Evolutionary conservation across 148 eudicot genomes (phyloP), one percentile per base, ranked within the genome.

Genomic region (Fagopyrum tataricum): DNA sequence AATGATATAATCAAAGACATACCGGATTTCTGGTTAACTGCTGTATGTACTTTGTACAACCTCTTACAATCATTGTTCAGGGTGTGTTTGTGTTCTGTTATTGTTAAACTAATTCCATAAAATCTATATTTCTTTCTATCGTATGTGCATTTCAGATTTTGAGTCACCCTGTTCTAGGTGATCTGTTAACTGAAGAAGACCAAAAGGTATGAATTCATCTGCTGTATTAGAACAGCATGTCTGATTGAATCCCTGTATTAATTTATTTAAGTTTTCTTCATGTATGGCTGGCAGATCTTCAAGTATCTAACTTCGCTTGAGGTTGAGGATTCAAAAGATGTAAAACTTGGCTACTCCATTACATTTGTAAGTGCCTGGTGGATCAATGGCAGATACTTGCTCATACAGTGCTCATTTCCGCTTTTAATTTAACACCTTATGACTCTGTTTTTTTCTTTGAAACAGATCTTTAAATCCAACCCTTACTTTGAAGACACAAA

Each of bases 21-120:
- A 84, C 96, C 97, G 4, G 91, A 96, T 83, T 96, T 96, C 81
- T 96, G 97, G 98, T 76, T 82, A 78, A 91, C 96, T 69, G 98
- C 97, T 43, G 98, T 93, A 77, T 80, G 96, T 85, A 10, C 44
- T 82, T 55, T 58, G 7, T 18, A 31, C 46, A 2, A 9, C 18
- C 18, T 43, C 18, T 6, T 44, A 43, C 44, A 5, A 46, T 44
- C 44, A 46, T 18, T 31, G 2, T 31, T 70, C 48, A 18, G 48
- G 4, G 20, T 13, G 42, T 20, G 1, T n/a, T 7, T 68, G 31
- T 52, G 42, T 70, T 11, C 12, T 61, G 66, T 47, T 13, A 47
- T 61, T 78, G 37, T 20, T n/a, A 13, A 67, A 18, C 49, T 53
- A 66, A 39, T 37, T 53, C 46, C 53, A 4, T 4, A 42, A 26